Percentiles rank a stretch among this genome's conserved stretches.
These are phyloP conservation scores for Juglanconis sp. DNA, from an alignment of 2,329 filamentous ascomycete genomes.

Conservation along the genomic window DNA sequence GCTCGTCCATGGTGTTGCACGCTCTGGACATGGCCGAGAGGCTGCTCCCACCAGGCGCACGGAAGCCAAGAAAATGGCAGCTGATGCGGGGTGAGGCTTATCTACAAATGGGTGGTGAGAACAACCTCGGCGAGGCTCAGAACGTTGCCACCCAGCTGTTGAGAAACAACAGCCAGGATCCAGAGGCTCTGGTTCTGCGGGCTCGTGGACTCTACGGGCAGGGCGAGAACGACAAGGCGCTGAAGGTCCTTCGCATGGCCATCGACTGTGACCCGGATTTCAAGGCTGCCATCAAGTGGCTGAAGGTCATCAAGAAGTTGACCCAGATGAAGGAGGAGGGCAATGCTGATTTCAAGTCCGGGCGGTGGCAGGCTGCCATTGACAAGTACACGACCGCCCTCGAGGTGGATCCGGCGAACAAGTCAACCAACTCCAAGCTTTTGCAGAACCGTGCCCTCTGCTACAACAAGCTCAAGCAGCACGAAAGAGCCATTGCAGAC, in stretches of 20 bases:
- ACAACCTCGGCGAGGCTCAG: constrained; percentile 86
- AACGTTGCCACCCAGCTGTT: constrained; percentile 87
- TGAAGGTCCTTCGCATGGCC: constrained; percentile 88
- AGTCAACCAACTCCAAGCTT: constrained; percentile 90
- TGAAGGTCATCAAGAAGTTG: constrained; percentile 86
- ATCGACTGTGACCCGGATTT: constrained; percentile 89
- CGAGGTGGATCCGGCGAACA: constrained; percentile 81
- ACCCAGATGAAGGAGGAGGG: constrained; percentile 93
- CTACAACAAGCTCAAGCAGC: constrained; percentile 79
- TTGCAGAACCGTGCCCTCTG: constrained; percentile 90
- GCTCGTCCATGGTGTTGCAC: constrained; percentile 87
- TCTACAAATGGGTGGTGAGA: constrained; percentile 85
- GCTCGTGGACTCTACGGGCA: constrained; percentile 85
- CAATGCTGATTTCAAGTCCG: constrained; percentile 84
- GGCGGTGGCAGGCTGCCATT: constrained; percentile 74
- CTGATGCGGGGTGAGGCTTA: constrained; percentile 89
- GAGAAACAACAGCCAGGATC: constrained; percentile 83
- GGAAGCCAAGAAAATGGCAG: constrained; percentile 88
- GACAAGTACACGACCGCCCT: constrained; percentile 82
- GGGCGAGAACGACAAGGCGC: constrained; percentile 92
- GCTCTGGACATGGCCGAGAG: constrained; percentile 88
- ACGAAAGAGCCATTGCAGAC: constrained; percentile 75
- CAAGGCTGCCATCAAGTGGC: constrained; percentile 80
- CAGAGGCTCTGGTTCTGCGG: constrained; percentile 86
- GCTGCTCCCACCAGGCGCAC: constrained; percentile 69